phyloP scores from a whole-genome alignment of 2,329 filamentous ascomycete genomes.

The Pyrenophora seminiperda region DNA sequence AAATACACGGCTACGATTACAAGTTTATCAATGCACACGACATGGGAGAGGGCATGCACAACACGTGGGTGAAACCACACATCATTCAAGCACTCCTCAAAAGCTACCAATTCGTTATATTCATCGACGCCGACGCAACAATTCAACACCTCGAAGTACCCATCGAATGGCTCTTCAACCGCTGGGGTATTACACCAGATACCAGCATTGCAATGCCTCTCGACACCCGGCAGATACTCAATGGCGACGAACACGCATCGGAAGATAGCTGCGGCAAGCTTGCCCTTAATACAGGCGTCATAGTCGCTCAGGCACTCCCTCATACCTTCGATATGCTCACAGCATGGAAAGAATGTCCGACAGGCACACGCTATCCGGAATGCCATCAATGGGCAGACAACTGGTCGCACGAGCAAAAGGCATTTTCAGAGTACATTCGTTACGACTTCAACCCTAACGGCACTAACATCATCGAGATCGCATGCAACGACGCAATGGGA shows the following conservation, averaged over 20 bases:
- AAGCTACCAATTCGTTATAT: conserved; percentile 50
- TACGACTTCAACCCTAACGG: conserved; percentile 38
- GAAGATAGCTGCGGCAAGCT: conserved; percentile 45
- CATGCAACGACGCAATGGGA: conserved; percentile 45
- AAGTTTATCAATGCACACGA: conserved; percentile 47
- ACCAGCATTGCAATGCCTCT: conserved; percentile 52
- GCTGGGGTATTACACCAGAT: conserved; percentile 50
- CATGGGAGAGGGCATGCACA: conserved; percentile 39
- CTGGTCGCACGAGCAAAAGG: conserved; percentile 44
- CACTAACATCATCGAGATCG: conserved; percentile 38
- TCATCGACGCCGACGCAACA: conserved; percentile 53
- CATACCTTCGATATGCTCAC: conserved; percentile 36
- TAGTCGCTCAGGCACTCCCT: conserved; percentile 45
- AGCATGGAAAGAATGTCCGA: conserved; percentile 41
- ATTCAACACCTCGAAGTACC: conserved; percentile 52
- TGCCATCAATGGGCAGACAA: conserved; percentile 37
- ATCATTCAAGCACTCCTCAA: conserved; percentile 46
- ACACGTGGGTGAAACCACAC: conserved; percentile 51
- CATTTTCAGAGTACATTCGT: conserved; percentile 43
- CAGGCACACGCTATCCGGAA: conserved; percentile 29
- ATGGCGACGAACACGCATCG: conserved; percentile 29
- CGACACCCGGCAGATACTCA: conserved; percentile 33
- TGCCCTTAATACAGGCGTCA: conserved; percentile 49
- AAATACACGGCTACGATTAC: conserved; percentile 55
- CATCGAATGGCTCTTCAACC: conserved; percentile 55